A percentile compares a stretch with the other conserved stretches of the same genome.
These are phyloP conservation scores for Melaleuca quinquenervia DNA, from an alignment of 345 rosid genomes.

Conservation along the genomic window DNA sequence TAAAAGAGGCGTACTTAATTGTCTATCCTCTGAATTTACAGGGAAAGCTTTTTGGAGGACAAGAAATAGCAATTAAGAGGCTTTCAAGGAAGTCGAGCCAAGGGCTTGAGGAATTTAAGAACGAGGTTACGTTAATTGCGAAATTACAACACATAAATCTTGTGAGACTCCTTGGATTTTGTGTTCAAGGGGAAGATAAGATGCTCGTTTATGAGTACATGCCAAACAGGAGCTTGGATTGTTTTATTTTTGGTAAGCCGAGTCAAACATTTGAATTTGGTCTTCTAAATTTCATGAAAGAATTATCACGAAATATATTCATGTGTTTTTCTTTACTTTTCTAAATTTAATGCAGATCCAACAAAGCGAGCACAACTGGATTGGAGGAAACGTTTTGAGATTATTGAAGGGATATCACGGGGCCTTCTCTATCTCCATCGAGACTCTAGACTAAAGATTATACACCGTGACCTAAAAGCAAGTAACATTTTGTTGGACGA, in stretches of 20 bases:
- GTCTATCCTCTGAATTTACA: neutral
- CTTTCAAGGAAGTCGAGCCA: conserved; percentile 44
- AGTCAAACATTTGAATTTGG: neutral
- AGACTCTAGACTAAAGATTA: conserved; percentile 19
- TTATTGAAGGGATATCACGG: conserved; percentile 20
- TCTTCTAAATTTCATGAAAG: neutral
- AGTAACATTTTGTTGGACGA: conserved; percentile 17
- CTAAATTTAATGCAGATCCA: conserved; percentile 8
- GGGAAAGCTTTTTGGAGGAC: conserved; percentile 36
- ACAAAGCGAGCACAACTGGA: neutral
- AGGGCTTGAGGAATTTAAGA: conserved; percentile 48
- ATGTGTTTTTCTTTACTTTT: neutral
- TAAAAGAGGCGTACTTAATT: neutral
- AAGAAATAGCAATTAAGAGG: conserved; percentile 55
- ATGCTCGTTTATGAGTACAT: conserved; percentile 44
- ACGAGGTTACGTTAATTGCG: conserved; percentile 46
- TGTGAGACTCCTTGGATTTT: conserved; percentile 53
- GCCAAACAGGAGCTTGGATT: conserved; percentile 20
- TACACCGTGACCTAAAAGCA: conserved; percentile 23
- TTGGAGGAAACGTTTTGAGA: conserved; percentile 12
- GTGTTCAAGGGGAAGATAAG: conserved; percentile 42
- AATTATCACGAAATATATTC: neutral
- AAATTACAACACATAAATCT: conserved; percentile 59
- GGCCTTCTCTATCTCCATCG: conserved; percentile 25
- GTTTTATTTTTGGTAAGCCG: conserved; percentile 14